Conservation (phyloP, 306 rosid species). For the Abrus pulchellus region DNA sequence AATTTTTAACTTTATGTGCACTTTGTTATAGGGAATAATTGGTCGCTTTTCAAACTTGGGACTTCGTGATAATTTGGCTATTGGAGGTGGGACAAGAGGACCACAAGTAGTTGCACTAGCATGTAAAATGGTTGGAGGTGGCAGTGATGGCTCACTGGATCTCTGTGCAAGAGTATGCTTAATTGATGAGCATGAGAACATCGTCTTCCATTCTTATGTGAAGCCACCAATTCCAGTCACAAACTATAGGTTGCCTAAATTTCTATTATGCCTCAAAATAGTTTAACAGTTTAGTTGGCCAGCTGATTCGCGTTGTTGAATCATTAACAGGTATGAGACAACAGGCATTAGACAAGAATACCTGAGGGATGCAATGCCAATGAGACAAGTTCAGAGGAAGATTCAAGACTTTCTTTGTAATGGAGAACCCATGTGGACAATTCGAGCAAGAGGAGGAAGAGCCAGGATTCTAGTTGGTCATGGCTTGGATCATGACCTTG, state of each 20-base stretch:
- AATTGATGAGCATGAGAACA: constrained; percentile 78
- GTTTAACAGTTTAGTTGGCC: neutral
- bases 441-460: constrained; percentile 69
- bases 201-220: constrained; percentile 84
- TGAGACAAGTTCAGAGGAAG: constrained; percentile 77
- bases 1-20: constrained; percentile 9
- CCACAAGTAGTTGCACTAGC: constrained; percentile 82
- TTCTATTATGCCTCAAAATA: neutral
- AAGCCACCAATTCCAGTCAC: constrained; percentile 82
- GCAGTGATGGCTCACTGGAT: constrained; percentile 88
- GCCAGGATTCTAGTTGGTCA: constrained; percentile 93
- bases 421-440: constrained; percentile 90
- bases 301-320: neutral
- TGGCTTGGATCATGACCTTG: constrained; percentile 85
- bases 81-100: constrained; percentile 66
- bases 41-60: constrained; percentile 81
- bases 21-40: constrained; percentile 61
- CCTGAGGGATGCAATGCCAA: constrained; percentile 85
- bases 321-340: constrained; percentile 73
- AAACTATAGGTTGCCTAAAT: constrained; percentile 66
- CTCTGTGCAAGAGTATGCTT: constrained; percentile 90
- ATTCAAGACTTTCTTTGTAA: constrained; percentile 89
- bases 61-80: constrained; percentile 68
- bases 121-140: constrained; percentile 97
- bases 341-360: constrained; percentile 88